Evolutionary conservation across 2,329 filamentous ascomycete species (phyloP).

Genomic region (Chaetomiaceae sp.): DNA sequence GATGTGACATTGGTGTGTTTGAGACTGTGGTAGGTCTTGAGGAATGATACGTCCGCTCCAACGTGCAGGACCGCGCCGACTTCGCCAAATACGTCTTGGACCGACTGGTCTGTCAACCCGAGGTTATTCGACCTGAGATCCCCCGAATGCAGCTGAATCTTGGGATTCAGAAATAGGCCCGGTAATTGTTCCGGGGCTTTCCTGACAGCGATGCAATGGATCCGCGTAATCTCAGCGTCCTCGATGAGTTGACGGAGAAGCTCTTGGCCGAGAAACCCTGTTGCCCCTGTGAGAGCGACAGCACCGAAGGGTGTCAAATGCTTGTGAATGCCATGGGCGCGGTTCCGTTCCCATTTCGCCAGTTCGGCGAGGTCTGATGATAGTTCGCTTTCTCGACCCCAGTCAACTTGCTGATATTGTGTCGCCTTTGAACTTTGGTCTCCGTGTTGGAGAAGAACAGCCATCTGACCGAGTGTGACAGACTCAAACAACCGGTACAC

Average conservation of each 20-base stretch:
- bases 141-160: slow-evolving; percentile 21
- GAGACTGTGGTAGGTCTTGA: slow-evolving; percentile 35
- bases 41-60: slow-evolving; percentile 40
- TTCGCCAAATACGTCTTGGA: slow-evolving; percentile 8
- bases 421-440: not conserved
- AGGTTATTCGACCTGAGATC: slow-evolving; percentile 30
- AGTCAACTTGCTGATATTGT: slow-evolving; percentile 20
- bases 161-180: not conserved
- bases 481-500: slow-evolving; percentile 36
- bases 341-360: no score
- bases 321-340: no score
- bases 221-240: slow-evolving; percentile 29
- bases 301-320: no score
- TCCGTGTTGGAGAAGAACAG: slow-evolving; percentile 15
- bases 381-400: not conserved
- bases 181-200: not conserved
- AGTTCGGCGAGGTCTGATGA: not conserved
- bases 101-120: not conserved
- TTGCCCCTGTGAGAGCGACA: slow-evolving; percentile 38
- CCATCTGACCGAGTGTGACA: slow-evolving; percentile 39
- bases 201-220: slow-evolving; percentile 44
- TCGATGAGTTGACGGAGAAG: slow-evolving; percentile 37
- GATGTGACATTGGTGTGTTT: slow-evolving; percentile 34
- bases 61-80: slow-evolving; percentile 40
- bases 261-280: slow-evolving; percentile 38